Evolutionary conservation across 2,329 filamentous ascomycete species (phyloP).

Genomic region (Diatrype stigma): DNA sequence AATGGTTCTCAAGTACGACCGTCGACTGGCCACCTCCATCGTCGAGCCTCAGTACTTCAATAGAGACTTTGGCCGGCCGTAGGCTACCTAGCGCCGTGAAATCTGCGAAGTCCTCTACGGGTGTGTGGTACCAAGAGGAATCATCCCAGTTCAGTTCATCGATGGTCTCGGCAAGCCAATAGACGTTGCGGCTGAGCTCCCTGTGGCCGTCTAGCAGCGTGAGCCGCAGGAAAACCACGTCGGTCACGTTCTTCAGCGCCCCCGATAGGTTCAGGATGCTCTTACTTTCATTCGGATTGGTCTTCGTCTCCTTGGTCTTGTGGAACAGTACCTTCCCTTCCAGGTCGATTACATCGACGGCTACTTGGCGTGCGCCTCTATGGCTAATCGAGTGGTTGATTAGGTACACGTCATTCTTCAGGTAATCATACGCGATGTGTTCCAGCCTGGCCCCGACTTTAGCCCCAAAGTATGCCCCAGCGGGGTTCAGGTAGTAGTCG

Average conservation of each 20-base stretch:
- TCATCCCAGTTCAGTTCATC: slow-evolving; percentile 53
- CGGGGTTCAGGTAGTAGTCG: slow-evolving; percentile 57
- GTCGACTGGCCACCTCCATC: slow-evolving; percentile 4
- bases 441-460: slow-evolving; percentile 48
- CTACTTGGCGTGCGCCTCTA: slow-evolving; percentile 37
- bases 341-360: slow-evolving; percentile 45
- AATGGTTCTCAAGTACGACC: slow-evolving; percentile 48
- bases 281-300: slow-evolving; percentile 42
- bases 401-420: slow-evolving; percentile 40
- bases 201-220: slow-evolving; percentile 32
- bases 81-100: slow-evolving; percentile 41
- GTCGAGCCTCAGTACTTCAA: slow-evolving; percentile 13
- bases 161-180: slow-evolving; percentile 47
- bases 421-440: slow-evolving; percentile 53
- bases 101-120: slow-evolving; percentile 47
- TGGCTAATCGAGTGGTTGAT: slow-evolving; percentile 48
- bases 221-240: slow-evolving; percentile 48
- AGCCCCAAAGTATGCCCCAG: slow-evolving; percentile 55
- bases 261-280: slow-evolving; percentile 28
- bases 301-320: slow-evolving; percentile 26
- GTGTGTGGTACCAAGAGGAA: slow-evolving; percentile 57
- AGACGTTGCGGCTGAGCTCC: slow-evolving; percentile 52
- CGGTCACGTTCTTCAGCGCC: slow-evolving; percentile 29
- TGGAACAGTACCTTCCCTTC: slow-evolving; percentile 39
- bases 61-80: slow-evolving; percentile 31